Conservation (phyloP, 257 asterid genomes). For the Lavandula angustifolia region DNA sequence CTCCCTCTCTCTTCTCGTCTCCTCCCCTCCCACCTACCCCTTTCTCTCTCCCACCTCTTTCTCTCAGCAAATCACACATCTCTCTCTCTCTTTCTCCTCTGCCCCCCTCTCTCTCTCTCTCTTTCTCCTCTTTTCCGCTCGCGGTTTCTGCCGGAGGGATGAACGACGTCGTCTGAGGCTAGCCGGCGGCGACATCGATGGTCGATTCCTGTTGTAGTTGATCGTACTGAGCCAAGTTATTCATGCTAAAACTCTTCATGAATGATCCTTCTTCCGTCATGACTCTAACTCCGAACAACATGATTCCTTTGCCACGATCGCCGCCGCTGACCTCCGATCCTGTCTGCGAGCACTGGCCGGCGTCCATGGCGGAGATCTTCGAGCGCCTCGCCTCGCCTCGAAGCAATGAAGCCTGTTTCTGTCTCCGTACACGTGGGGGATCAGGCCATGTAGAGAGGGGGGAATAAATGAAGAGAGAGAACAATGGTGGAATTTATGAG, state of each 20-base stretch:
- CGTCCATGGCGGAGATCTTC: conserved; percentile 42
- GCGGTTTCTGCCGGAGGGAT: conserved; percentile 77
- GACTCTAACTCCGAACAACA: conserved; percentile 92
- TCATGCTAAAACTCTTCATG: conserved; percentile 90
- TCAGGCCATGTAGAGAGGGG: conserved; percentile 24
- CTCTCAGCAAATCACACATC: too few relatives aligned
- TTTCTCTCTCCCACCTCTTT: too few relatives aligned
- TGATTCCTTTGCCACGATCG: conserved; percentile 54
- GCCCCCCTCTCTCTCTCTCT: too few relatives aligned
- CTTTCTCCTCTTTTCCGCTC: conserved; percentile 93
- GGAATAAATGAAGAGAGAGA: neutral
- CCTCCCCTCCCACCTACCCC: too few relatives aligned
- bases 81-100: too few relatives aligned
- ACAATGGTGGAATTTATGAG: conserved; percentile 16
- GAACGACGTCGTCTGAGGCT: conserved; percentile 96
- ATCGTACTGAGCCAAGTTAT: conserved; percentile 68
- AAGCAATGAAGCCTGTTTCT: conserved; percentile 17
- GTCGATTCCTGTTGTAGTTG: conserved; percentile 61
- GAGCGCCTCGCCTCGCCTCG: conserved; percentile 42
- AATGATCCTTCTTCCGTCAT: conserved; percentile 75
- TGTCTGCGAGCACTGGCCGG: conserved; percentile 42
- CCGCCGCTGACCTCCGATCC: conserved; percentile 44
- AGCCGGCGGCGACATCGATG: conserved; percentile 65
- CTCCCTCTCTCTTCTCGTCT: too few relatives aligned
- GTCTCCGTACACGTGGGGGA: conserved; percentile 22